Base-by-base conservation (phyloP, 768 basidiomycete species). In the Neoboletus magnificus region DNA sequence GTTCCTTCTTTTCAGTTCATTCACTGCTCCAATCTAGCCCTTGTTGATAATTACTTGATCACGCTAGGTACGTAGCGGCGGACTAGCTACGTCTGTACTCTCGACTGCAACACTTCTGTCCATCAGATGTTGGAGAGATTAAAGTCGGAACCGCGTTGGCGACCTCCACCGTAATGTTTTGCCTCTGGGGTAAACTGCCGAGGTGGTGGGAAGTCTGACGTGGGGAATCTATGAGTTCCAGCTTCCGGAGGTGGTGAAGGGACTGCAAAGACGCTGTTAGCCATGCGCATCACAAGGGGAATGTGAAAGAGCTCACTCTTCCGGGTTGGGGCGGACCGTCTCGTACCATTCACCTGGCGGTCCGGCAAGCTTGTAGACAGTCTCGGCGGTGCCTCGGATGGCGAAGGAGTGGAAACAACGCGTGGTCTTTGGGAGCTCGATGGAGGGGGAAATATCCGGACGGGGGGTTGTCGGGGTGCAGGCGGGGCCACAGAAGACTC, bases 171-270 rank as follows among this genome's bases (percentile, higher is more conserved):
- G 66, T 94, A 94, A 40, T 75, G 74, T 65, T 79, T 86, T 29
- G 67, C 62, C 32, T 67, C 74, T 6, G 69, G 64, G 35, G 68
- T 67, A 68, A 91, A 93, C 27, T 76, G 75, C 39, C 89, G 82
- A 5, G 91, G 91, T 15, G 84, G 83, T 1, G 91, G 91, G 66
- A 93, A 91, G 48, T 85, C 89, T 15, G 76, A 73, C n/a, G 85
- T 80, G 8, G 89, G 89, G 66, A 91, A 93, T 16, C 77, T 84
- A 64, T 90, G 86, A 23, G 77, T 69, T 10, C 89, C 89, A 40
- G 79, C 81, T 52, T 77, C 82, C 3, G 89, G 82, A 25, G 83
- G 83, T 7, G 82, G 82, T 5, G 80, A 74, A 22, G 83, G 79
- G 44, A 82, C 81, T 83, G 54, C 5, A 44, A 55, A 53, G 51